These are phyloP conservation scores for Cutaneotrichosporon dermatis DNA, from an alignment of 1,284 basidiomycete genomes.

Conservation along the genomic window DNA sequence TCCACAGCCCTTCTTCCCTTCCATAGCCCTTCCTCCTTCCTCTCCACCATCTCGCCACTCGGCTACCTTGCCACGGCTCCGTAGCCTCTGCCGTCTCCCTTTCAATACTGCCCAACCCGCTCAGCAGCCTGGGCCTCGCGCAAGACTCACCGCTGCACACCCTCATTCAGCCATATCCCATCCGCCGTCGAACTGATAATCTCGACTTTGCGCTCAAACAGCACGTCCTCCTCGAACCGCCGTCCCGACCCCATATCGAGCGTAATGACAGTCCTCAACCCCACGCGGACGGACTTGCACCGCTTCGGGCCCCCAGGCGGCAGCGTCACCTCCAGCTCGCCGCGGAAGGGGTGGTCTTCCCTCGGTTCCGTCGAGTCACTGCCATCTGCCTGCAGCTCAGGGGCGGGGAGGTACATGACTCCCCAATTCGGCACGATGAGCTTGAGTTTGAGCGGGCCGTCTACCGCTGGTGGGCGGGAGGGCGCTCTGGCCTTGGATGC, in stretches of 20 bases:
- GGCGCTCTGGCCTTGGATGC: too few species aligned
- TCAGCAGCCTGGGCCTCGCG: too few species aligned
- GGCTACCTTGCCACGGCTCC: too few species aligned
- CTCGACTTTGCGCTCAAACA: slow-evolving; percentile 25
- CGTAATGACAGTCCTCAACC: slow-evolving; percentile 15
- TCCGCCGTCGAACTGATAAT: slow-evolving; percentile 22
- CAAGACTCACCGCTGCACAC: slow-evolving; percentile 23
- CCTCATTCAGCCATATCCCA: slow-evolving; percentile 26
- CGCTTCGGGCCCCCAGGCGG: slow-evolving; percentile 3
- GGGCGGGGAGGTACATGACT: slow-evolving; percentile 11
- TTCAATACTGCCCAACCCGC: too few species aligned
- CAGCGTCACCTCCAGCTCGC: slow-evolving; percentile 14
- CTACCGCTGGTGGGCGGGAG: too few species aligned
- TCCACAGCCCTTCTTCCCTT: too few species aligned
- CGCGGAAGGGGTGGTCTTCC: slow-evolving; percentile 8
- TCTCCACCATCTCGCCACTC: too few species aligned
- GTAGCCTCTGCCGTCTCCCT: too few species aligned
- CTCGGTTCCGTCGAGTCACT: slow-evolving; percentile 3
- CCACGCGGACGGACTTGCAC: slow-evolving; percentile 32
- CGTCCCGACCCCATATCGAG: slow-evolving; percentile 24
- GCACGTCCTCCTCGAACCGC: slow-evolving; percentile 27
- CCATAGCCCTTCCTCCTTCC: too few species aligned
- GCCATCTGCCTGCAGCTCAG: background rate
- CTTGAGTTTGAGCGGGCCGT: background rate
- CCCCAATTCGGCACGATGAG: slow-evolving; percentile 11